Base-by-base conservation (phyloP, 1,284 basidiomycete species). In the Irpex sp. region DNA sequence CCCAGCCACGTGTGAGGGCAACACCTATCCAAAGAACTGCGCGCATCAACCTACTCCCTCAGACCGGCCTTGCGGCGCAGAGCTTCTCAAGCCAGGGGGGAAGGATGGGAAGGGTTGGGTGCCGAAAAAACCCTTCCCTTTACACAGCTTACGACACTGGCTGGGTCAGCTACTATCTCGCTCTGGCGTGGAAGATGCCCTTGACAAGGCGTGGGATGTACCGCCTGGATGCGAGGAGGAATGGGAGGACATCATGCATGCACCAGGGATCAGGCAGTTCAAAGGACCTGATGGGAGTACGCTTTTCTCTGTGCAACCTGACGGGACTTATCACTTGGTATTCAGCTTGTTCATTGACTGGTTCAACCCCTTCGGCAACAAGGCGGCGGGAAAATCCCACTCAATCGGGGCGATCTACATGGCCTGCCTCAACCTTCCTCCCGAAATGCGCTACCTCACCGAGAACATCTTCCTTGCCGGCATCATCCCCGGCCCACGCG, bases 401-500 rank as follows among this genome's bases (percentile, higher is more conserved):
- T 67, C 45, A n/a, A 14, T 49, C 10, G 51, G 58, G 56, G 45
- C 36, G 3, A 54, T 59, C 12, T 19, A 23, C 36, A 57, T 74
- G 60, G 65, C 63, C 4, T 69, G 67, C 58, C 66, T 72, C n/a
- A 69, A 69, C 19, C 66, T 74, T 14, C 74, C 73, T 4, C 51
- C 61, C 16, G 58, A 71, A 3, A 36, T 70, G 6, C 64, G 73
- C 3, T 72, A 68, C 57, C 63, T 62, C 10, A 19, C 53, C 6
- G 67, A 71, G 60, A 74, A 75, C 60, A 62, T 74, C n/a, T 73
- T 64, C 63, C 62, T 74, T 28, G 67, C 67, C 14, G 71, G 71
- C 2, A 66, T 76, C 42, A 71, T 78, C 16, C 78, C 78, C 12
- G 75, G 75, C 8, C 76, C 73, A 2, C 62, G 67, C 8, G 72